Base-by-base conservation (phyloP, 2,329 filamentous ascomycete genomes). In the Fonsecaea multimorphosa region DNA sequence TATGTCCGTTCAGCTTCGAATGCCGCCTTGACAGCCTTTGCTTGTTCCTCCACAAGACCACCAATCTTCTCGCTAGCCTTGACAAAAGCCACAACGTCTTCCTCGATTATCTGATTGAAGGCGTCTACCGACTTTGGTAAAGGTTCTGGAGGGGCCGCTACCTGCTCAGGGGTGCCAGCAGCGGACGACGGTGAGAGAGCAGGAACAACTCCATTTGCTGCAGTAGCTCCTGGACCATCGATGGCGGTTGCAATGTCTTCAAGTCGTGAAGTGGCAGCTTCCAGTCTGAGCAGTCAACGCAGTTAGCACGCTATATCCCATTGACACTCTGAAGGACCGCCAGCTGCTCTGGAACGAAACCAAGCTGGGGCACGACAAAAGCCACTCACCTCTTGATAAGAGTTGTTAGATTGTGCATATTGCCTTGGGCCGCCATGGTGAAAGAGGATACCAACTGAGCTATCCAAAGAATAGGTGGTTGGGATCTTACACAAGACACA, bases 341-440 rank as follows among this genome's bases (percentile, higher is more conserved):
- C 32, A n/a, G 51, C 32, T 24, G 54, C 12, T 52, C 70, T 79
- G 72, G 60, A 66, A 76, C 65, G 79, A 87, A 78, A 87, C 86
- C 74, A 77, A 52, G 31, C 19, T 24, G n/a, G 22, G 12, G 14
- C 38, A 51, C n/a, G 29, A 32, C 6, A 24, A 34, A 57, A 27
- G 14, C 67, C 62, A 81, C 87, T 74, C 86, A 98, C 95, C 95
- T 89, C 86, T 99, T 99, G 83, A 99, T 97, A 75, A 99, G 87
- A 61, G 95, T 99, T 38, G 93, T 96, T 69, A 99, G 83, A 78
- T 97, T 98, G 81, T 98, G 89, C 92, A 98, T 97, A 75, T 93
- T 91, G 14, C 58, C 61, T 40, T 58, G 66, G 34, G 58, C 57
- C 9, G 71, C 63, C 71, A 72, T 72, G 31, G 56, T 66, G 61